Evolutionary conservation across 768 basidiomycete species (phyloP), one percentile per base, ranked within the genome.

Genomic region (Psilocybe cubensis): DNA sequence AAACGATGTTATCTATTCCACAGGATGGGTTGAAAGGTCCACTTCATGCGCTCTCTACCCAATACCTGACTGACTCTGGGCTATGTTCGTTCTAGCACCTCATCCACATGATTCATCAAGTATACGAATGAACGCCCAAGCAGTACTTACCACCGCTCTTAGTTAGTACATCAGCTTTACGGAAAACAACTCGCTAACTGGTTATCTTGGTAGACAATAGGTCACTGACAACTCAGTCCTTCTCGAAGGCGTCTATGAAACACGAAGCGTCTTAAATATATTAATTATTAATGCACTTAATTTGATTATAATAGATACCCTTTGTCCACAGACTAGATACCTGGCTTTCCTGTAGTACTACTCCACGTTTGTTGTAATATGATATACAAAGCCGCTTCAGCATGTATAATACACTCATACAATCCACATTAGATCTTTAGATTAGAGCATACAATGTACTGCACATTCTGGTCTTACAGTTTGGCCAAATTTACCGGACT

Each of bases 401-500:
- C n/a, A 38, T 38, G n/a, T 38, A n/a, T 38, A 17, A 11, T n/a
- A 38, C n/a, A 38, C 35, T 38, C n/a, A 38, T n/a, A n/a, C n/a
- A n/a, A n/a, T n/a, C n/a, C n/a, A n/a, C n/a, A n/a, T n/a, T n/a
- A n/a, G n/a, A n/a, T n/a, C n/a, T n/a, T n/a, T n/a, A n/a, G n/a
- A n/a, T n/a, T n/a, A n/a, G n/a, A n/a, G n/a, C n/a, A n/a, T n/a
- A n/a, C n/a, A n/a, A n/a, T n/a, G n/a, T n/a, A n/a, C n/a, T n/a
- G n/a, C n/a, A n/a, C n/a, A n/a, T n/a, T n/a, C 24, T 21, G 14
- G 45, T 20, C 1, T 49, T 52, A 65, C 8, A 65, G 28, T 51
- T 33, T 60, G 9, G 58, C 44, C 21, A 43, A 10, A 14, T 46
- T 18, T 12, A 20, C 46, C 41, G 11, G 12, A 29, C 7, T 3